Percentiles rank a stretch among this genome's conserved stretches.
Evolutionary conservation across 2,329 filamentous ascomycete genomes (phyloP).

Genomic region (Epichloe amarillans): DNA sequence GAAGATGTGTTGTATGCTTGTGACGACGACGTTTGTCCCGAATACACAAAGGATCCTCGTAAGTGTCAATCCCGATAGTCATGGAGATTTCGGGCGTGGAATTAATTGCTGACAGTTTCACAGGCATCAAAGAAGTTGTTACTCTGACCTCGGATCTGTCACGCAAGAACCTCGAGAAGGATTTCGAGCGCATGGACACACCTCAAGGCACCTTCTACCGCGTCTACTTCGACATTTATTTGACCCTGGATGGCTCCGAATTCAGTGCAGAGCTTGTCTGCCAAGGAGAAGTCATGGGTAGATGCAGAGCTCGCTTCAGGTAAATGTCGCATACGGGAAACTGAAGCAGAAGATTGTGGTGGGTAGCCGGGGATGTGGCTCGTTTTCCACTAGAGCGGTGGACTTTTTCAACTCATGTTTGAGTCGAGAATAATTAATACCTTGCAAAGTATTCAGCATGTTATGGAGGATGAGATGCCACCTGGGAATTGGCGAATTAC

Average conservation of each 20-base stretch:
- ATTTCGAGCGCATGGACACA: conserved; percentile 98
- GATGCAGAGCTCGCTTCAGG: conserved; percentile 81
- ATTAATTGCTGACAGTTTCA: conserved; percentile 14
- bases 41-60: conserved; percentile 99
- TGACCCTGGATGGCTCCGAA: conserved; percentile 92
- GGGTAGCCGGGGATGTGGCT: background rate
- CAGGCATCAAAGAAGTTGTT: conserved; percentile 97
- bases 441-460: conserved; percentile 1
- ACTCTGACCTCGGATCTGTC: conserved; percentile 94
- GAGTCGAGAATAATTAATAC: background rate
- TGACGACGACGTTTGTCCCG: conserved; percentile 93
- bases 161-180: conserved; percentile 96
- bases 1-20: conserved; percentile 97
- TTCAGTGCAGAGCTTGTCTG: conserved; percentile 98
- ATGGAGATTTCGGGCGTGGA: background rate
- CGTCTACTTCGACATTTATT: conserved; percentile 66
- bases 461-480: background rate
- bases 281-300: conserved; percentile 97
- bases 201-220: conserved; percentile 94
- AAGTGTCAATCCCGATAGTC: conserved; percentile 33
- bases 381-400: background rate
- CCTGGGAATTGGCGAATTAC: background rate
- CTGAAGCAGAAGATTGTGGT: background rate
- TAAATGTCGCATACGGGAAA: conserved; percentile 18
- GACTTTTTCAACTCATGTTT: background rate